phyloP scores from a whole-genome alignment of 2,329 filamentous ascomycete genomes.

The Trichoderma polysporum region DNA sequence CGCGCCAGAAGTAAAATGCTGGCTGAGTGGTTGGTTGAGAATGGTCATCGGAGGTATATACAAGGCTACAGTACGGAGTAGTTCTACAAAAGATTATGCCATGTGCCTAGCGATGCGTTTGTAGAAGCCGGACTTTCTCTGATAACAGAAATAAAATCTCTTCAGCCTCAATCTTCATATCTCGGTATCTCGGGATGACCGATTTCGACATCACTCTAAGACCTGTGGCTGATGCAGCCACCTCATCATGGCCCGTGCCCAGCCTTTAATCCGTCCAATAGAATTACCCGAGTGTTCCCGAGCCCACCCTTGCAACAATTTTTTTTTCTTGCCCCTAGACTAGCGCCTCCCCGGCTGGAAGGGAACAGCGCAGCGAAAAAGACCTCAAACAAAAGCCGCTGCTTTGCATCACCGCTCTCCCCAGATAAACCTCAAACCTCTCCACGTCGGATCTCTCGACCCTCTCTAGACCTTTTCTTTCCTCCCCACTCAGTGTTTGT shows the following conservation, averaged over 20 bases:
- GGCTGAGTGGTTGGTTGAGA: not conserved
- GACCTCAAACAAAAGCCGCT: slow-evolving; percentile 22
- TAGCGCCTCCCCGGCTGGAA: slow-evolving; percentile 14
- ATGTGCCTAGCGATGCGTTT: not conserved
- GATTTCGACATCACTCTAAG: not conserved
- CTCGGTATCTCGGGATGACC: not conserved
- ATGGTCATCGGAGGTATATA: not conserved
- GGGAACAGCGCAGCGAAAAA: slow-evolving; percentile 20
- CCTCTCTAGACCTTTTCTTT: not conserved
- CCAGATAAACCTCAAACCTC: slow-evolving; percentile 14
- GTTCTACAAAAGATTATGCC: too few species aligned
- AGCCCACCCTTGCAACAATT: slow-evolving; percentile 1
- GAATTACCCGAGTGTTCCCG: slow-evolving; percentile 20
- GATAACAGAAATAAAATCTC: not conserved
- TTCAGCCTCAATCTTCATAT: not conserved
- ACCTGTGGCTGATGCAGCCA: slow-evolving; percentile 16
- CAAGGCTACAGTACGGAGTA: too few species aligned
- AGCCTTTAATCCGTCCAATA: not conserved
- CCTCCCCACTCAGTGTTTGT: slow-evolving; percentile 13
- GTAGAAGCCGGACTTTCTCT: not conserved
- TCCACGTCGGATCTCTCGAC: slow-evolving; percentile 17
- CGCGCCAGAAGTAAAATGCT: not conserved
- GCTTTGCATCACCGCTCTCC: slow-evolving; percentile 10
- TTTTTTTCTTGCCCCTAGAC: slow-evolving; percentile 19
- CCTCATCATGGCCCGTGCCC: not conserved